Evolutionary conservation across 208 protist genomes (phyloP).

Genomic region (Leishmania gerbilli): DNA sequence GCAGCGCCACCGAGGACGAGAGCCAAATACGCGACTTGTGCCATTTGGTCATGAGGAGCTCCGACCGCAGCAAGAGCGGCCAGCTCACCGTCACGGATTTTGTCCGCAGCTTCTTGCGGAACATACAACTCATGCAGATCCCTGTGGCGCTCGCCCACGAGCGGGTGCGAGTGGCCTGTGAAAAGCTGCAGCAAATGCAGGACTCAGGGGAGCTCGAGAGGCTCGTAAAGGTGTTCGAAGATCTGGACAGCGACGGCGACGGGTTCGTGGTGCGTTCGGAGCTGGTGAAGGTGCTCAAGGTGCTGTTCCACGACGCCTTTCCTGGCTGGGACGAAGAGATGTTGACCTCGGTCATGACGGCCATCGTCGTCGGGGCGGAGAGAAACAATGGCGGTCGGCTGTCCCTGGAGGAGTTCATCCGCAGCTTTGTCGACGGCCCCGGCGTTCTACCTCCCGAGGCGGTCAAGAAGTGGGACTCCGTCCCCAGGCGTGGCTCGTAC

Average conservation of each 20-base stretch:
- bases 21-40: constrained; percentile 75
- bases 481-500: background rate
- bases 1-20: constrained; percentile 40
- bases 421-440: constrained; percentile 58
- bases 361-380: constrained; percentile 58
- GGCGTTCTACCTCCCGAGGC: constrained; percentile 26
- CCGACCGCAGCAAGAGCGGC: constrained; percentile 49
- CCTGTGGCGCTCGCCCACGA: constrained; percentile 61
- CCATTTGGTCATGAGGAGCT: constrained; percentile 79
- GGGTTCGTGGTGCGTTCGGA: constrained; percentile 54
- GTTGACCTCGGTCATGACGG: constrained; percentile 62
- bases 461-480: constrained; percentile 17
- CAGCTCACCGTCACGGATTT: constrained; percentile 66
- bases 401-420: constrained; percentile 72
- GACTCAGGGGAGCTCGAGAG: constrained; percentile 63
- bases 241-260: constrained; percentile 39
- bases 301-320: constrained; percentile 68
- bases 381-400: constrained; percentile 42
- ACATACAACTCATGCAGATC: constrained; percentile 59
- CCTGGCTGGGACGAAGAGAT: constrained; percentile 67
- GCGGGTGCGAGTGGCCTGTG: constrained; percentile 50
- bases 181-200: constrained; percentile 56
- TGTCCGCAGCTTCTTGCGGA: constrained; percentile 57
- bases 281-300: constrained; percentile 52
- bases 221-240: constrained; percentile 42